Evolutionary conservation across 108 stramenopile species (phyloP).

Genomic region (Skeletonema costatum): DNA sequence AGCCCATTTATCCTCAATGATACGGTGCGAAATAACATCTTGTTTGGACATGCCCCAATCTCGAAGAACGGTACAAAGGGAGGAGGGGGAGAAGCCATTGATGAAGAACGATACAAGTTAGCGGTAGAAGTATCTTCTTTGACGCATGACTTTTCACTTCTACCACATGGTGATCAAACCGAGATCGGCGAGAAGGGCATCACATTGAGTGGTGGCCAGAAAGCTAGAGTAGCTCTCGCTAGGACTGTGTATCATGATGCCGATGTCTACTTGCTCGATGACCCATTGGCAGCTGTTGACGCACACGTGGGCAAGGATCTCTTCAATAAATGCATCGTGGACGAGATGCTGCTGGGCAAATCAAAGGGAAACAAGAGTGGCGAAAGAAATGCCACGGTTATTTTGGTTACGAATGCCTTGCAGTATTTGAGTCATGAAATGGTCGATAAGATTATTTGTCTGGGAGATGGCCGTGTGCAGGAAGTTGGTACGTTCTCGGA

Average conservation of each 20-base stretch:
- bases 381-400: slow-evolving; percentile 57
- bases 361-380: slow-evolving; percentile 8
- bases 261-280: slow-evolving; percentile 91
- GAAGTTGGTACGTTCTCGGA: slow-evolving; percentile 83
- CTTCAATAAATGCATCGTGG: slow-evolving; percentile 88
- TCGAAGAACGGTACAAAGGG: neutral
- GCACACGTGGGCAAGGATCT: slow-evolving; percentile 92
- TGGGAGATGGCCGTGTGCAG: slow-evolving; percentile 76
- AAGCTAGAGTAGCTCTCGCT: slow-evolving; percentile 95
- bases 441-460: slow-evolving; percentile 77
- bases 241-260: slow-evolving; percentile 92
- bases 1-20: slow-evolving; percentile 96
- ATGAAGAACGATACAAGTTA: slow-evolving; percentile 80
- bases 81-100: slow-evolving; percentile 37
- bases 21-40: slow-evolving; percentile 86
- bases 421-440: slow-evolving; percentile 78
- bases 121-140: slow-evolving; percentile 84
- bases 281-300: slow-evolving; percentile 93
- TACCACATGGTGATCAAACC: slow-evolving; percentile 89
- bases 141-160: slow-evolving; percentile 75
- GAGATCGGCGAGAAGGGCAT: slow-evolving; percentile 97
- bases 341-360: slow-evolving; percentile 60
- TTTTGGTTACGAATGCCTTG: slow-evolving; percentile 94
- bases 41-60: slow-evolving; percentile 50
- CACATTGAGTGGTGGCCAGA: slow-evolving; percentile 90